phyloP scores from a whole-genome alignment of 306 rosid species.

The Bauhinia variegata region DNA sequence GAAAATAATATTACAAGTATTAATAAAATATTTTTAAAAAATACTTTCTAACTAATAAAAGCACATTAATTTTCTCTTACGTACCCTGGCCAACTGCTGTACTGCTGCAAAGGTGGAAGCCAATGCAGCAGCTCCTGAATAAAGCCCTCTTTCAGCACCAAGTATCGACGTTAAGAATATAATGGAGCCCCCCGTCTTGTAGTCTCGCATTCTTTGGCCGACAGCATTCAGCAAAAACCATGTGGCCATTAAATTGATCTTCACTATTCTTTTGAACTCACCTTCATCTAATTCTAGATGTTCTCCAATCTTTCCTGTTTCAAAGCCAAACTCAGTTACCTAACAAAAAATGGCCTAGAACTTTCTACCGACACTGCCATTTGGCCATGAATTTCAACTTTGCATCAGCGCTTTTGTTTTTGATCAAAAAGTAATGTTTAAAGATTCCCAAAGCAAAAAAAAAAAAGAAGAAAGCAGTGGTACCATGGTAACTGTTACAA shows the following conservation, averaged over 20 bases:
- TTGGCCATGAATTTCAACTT: too few relatives aligned
- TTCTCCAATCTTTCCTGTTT: slow-evolving; percentile 68
- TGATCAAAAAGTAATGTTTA: too few relatives aligned
- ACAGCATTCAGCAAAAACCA: slow-evolving; percentile 80
- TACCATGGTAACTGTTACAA: slow-evolving; percentile 73
- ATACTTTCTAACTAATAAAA: too few relatives aligned
- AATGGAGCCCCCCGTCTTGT: slow-evolving; percentile 77
- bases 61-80: slow-evolving; percentile 14
- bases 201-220: slow-evolving; percentile 73
- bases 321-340: slow-evolving; percentile 26
- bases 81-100: slow-evolving; percentile 84
- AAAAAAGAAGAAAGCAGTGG: too few relatives aligned
- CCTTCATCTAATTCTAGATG: slow-evolving; percentile 57
- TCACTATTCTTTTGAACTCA: slow-evolving; percentile 65
- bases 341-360: too few relatives aligned
- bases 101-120: slow-evolving; percentile 69
- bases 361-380: too few relatives aligned
- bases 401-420: too few relatives aligned
- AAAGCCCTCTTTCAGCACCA: slow-evolving; percentile 78
- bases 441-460: background rate
- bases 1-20: too few relatives aligned
- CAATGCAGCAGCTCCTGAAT: slow-evolving; percentile 76
- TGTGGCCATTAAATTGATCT: slow-evolving; percentile 69
- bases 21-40: too few relatives aligned
- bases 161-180: slow-evolving; percentile 61